Conservation (phyloP, 1,139 yeast species). For the Blastobotrys apis region DNA sequence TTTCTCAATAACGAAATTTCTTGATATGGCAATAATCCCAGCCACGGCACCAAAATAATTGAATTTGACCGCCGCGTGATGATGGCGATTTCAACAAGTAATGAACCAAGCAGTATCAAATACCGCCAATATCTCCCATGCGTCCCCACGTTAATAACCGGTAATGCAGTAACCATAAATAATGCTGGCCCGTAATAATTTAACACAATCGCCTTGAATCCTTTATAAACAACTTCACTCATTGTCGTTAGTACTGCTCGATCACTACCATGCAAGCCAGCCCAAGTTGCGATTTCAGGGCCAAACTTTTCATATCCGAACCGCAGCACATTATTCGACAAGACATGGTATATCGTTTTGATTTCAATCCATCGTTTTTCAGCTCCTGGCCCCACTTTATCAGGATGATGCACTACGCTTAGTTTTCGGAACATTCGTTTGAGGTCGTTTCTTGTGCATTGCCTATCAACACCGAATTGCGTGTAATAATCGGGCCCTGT, state of each 20-base stretch:
- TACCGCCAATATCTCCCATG: slow-evolving; percentile 11
- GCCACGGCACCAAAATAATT: not conserved
- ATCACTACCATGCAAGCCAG: not conserved
- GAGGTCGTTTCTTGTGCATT: slow-evolving; percentile 19
- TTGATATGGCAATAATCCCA: slow-evolving; percentile 12
- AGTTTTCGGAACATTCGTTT: slow-evolving; percentile 26
- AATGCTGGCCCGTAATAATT: not conserved
- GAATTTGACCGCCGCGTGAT: not conserved
- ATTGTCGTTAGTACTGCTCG: not conserved
- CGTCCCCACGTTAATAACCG: slow-evolving; percentile 1
- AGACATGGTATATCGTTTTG: slow-evolving; percentile 30
- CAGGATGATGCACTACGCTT: slow-evolving; percentile 35
- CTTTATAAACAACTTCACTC: slow-evolving; percentile 3
- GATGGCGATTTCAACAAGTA: slow-evolving; percentile 4
- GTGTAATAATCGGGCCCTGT: slow-evolving; percentile 17
- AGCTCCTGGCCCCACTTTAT: slow-evolving; percentile 26
- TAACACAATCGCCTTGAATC: not conserved
- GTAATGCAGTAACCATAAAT: not conserved
- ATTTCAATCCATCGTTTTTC: slow-evolving; percentile 27
- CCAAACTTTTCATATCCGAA: slow-evolving; percentile 38
- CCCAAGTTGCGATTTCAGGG: slow-evolving; percentile 6
- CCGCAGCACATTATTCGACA: slow-evolving; percentile 26
- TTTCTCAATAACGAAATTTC: slow-evolving; percentile 7
- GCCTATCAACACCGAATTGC: slow-evolving; percentile 18
- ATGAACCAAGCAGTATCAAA: slow-evolving; percentile 5